Conservation (phyloP, 331 rosid species). For the Quercus lobata region DNA sequence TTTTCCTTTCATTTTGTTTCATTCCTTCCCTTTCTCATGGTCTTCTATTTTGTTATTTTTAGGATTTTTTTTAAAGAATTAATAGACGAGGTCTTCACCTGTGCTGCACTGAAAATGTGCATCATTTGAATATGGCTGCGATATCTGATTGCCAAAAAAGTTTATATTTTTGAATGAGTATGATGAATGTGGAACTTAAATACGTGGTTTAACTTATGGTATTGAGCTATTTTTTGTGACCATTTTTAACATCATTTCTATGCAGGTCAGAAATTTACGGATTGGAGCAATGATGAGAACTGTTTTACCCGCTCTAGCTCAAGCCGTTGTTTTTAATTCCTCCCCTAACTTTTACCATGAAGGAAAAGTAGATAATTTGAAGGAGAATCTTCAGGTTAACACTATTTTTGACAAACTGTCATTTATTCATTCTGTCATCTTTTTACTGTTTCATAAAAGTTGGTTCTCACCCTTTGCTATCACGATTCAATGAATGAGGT, state of each 20-base stretch:
- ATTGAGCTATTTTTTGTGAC: neutral
- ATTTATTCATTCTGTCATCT: neutral
- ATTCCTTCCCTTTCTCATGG: neutral
- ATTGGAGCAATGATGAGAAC: slow-evolving; percentile 94
- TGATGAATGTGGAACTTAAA: neutral
- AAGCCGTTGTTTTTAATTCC: slow-evolving; percentile 71
- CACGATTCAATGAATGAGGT: neutral
- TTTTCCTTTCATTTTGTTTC: neutral
- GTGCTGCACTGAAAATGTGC: neutral
- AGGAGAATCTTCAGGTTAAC: slow-evolving; percentile 80
- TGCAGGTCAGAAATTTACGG: slow-evolving; percentile 78
- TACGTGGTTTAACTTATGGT: neutral
- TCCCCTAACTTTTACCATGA: slow-evolving; percentile 31
- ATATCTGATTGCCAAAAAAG: neutral
- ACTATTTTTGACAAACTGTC: neutral
- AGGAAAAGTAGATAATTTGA: slow-evolving; percentile 50
- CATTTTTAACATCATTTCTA: slow-evolving; percentile 13
- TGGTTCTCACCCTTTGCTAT: neutral
- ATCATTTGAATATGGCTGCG: neutral
- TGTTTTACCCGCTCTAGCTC: slow-evolving; percentile 88
- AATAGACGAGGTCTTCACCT: neutral
- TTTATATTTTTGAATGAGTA: neutral
- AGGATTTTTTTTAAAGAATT: neutral
- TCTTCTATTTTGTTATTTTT: neutral
- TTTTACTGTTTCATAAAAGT: neutral